These are phyloP conservation scores for Clarireedia paspali DNA, from an alignment of 2,329 filamentous ascomycete genomes.

Conservation along the genomic window DNA sequence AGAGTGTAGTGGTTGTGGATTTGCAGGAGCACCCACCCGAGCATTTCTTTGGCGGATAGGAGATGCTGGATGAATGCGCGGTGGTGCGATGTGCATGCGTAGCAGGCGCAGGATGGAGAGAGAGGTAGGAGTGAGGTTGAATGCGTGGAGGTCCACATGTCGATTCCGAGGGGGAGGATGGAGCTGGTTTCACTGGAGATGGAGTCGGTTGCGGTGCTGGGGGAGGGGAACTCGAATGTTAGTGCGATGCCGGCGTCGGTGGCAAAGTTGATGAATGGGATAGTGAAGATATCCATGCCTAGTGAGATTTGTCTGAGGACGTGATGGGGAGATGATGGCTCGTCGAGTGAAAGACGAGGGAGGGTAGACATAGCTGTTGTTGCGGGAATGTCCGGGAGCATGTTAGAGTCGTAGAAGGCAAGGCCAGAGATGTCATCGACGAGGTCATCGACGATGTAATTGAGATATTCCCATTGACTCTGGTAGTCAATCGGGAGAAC, in stretches of 20 bases:
- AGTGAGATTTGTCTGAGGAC: constrained; percentile 67
- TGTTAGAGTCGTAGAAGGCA: constrained; percentile 67
- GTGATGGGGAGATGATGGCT: constrained; percentile 64
- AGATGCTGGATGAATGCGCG: constrained; percentile 83
- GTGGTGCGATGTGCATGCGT: constrained; percentile 77
- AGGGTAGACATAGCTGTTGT: constrained; percentile 48
- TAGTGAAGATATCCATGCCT: constrained; percentile 72
- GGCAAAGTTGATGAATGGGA: constrained; percentile 65
- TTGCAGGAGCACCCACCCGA: constrained; percentile 88
- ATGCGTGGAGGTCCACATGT: constrained; percentile 66
- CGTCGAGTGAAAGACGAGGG: constrained; percentile 67
- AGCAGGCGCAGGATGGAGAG: constrained; percentile 61
- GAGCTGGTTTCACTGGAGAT: constrained; percentile 11
- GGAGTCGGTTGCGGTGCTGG: not conserved
- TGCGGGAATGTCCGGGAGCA: constrained; percentile 59
- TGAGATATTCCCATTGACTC: constrained; percentile 73
- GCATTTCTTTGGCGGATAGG: constrained; percentile 87
- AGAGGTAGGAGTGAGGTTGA: constrained; percentile 57
- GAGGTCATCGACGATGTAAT: constrained; percentile 59
- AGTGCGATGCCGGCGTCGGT: constrained; percentile 85
- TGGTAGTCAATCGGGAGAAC: constrained; percentile 69
- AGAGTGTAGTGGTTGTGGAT: constrained; percentile 80
- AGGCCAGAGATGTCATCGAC: constrained; percentile 55
- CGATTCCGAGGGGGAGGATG: constrained; percentile 54
- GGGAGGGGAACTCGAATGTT: constrained; percentile 64